Evolutionary conservation across 768 basidiomycete genomes (phyloP).

Genomic region (Trametes meyenii): DNA sequence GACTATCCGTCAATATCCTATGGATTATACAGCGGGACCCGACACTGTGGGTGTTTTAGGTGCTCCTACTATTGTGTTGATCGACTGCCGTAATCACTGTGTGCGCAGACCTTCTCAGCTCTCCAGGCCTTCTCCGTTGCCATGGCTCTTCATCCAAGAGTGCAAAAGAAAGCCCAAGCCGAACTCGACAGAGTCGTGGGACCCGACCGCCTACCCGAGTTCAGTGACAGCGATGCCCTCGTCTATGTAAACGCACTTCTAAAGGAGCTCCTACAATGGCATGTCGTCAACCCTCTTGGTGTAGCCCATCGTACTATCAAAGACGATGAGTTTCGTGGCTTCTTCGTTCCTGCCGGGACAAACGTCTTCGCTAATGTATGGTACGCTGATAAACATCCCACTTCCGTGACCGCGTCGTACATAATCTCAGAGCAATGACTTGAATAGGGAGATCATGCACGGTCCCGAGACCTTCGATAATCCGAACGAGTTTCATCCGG

Average conservation of each 20-base stretch:
- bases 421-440: too few species aligned
- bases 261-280: slow-evolving; percentile 20
- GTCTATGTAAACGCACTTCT: slow-evolving; percentile 15
- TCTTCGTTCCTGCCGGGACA: slow-evolving; percentile 29
- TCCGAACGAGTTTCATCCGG: slow-evolving; percentile 12
- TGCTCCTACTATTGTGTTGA: not conserved
- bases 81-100: not conserved
- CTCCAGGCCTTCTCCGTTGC: slow-evolving; percentile 33
- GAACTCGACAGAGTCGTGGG: slow-evolving; percentile 21
- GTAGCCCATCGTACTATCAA: slow-evolving; percentile 33
- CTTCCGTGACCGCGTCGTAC: not conserved
- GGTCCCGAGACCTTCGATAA: slow-evolving; percentile 20
- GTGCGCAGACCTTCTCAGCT: slow-evolving; percentile 26
- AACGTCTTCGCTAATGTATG: slow-evolving; percentile 29
- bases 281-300: slow-evolving; percentile 12
- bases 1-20: too few species aligned
- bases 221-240: slow-evolving; percentile 6
- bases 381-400: slow-evolving; percentile 6
- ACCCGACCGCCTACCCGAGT: slow-evolving; percentile 13
- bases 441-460: slow-evolving; percentile 15
- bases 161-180: slow-evolving; percentile 23
- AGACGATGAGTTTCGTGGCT: slow-evolving; percentile 27
- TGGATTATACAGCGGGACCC: too few species aligned
- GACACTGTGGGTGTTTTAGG: too few species aligned
- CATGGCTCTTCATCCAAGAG: slow-evolving; percentile 31